Percentiles rank a stretch among this genome's conserved stretches.
These are phyloP conservation scores for Vanderwaltozyma polyspora DNA, from an alignment of 805 yeast species.

Conservation along the genomic window DNA sequence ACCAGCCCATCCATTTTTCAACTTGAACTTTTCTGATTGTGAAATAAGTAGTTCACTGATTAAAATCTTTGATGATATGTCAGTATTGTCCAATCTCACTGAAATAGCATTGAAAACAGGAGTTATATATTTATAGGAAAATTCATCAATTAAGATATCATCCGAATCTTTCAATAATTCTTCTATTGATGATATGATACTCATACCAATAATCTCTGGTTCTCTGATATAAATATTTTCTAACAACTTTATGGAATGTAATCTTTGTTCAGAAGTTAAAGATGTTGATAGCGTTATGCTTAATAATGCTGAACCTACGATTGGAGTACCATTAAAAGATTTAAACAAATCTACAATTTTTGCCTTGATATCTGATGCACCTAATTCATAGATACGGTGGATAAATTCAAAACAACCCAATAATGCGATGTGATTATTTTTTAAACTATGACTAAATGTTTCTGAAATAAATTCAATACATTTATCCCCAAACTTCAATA, in stretches of 20 bases:
- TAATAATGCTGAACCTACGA: slow-evolving; percentile 40
- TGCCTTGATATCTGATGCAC: slow-evolving; percentile 2
- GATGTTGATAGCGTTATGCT: slow-evolving; percentile 34
- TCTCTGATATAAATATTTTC: slow-evolving; percentile 23
- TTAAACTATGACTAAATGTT: slow-evolving; percentile 28
- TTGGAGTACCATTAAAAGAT: slow-evolving; percentile 5
- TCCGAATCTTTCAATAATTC: slow-evolving; percentile 12
- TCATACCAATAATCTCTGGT: slow-evolving; percentile 32
- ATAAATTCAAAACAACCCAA: slow-evolving; percentile 18
- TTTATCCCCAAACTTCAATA: slow-evolving; percentile 20
- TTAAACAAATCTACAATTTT: slow-evolving; percentile 6
- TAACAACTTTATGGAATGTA: slow-evolving; percentile 27
- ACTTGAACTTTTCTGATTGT: slow-evolving; percentile 32
- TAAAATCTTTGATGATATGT: slow-evolving; percentile 26
- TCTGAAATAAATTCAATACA: slow-evolving; percentile 23
- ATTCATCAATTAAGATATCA: slow-evolving; percentile 12
- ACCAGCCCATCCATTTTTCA: slow-evolving; percentile 65
- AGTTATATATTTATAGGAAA: slow-evolving; percentile 23
- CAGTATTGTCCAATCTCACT: slow-evolving; percentile 17
- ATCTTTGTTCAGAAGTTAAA: slow-evolving; percentile 28
- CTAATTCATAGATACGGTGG: slow-evolving; percentile 8
- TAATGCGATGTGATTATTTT: slow-evolving; percentile 30
- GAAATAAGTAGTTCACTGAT: slow-evolving; percentile 32
- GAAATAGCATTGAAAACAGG: slow-evolving; percentile 32
- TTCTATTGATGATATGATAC: slow-evolving; percentile 35